Evolutionary conservation across 1,284 basidiomycete species (phyloP).

Genomic region (Mycena sp.): DNA sequence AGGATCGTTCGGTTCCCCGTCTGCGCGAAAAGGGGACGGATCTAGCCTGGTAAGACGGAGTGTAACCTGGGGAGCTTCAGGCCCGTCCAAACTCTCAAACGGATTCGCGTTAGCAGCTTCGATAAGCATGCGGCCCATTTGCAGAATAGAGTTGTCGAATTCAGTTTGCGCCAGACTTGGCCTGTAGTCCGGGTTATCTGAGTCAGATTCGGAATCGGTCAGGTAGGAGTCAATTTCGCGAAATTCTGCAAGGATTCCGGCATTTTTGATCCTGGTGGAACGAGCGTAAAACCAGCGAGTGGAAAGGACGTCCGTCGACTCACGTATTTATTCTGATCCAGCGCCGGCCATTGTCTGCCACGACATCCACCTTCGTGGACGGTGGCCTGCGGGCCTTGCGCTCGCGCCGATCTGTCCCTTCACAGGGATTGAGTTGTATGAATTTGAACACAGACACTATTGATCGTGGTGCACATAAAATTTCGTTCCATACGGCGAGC

Average conservation of each 20-base stretch:
- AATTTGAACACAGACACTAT: constrained; percentile 69
- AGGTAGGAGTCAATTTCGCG: constrained; percentile 84
- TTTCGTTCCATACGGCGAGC: constrained; percentile 80
- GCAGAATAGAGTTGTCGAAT: constrained; percentile 77
- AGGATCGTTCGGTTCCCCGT: constrained; percentile 49
- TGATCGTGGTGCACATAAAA: constrained; percentile 66
- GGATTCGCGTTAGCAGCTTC: constrained; percentile 66
- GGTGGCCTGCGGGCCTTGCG: constrained; percentile 20
- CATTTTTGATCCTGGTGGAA: constrained; percentile 77
- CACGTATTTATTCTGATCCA: constrained; percentile 91
- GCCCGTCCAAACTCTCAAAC: constrained; percentile 45
- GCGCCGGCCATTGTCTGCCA: constrained; percentile 73
- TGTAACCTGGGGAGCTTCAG: constrained; percentile 52
- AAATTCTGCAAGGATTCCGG: constrained; percentile 80
- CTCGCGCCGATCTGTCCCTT: constrained; percentile 15
- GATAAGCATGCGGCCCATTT: constrained; percentile 71
- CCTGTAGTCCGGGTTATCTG: constrained; percentile 35
- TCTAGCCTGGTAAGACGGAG: constrained; percentile 78
- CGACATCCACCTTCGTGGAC: constrained; percentile 77
- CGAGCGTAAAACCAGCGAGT: neutral
- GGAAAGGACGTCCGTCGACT: constrained; percentile 42
- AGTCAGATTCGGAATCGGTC: constrained; percentile 63
- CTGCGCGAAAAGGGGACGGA: constrained; percentile 39
- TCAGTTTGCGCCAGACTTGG: constrained; percentile 56
- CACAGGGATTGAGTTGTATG: constrained; percentile 39